Percentiles rank a stretch among this genome's conserved stretches.
Conservation (phyloP, 176 grass and related monocot species). For the Calamus simplicifolius region DNA sequence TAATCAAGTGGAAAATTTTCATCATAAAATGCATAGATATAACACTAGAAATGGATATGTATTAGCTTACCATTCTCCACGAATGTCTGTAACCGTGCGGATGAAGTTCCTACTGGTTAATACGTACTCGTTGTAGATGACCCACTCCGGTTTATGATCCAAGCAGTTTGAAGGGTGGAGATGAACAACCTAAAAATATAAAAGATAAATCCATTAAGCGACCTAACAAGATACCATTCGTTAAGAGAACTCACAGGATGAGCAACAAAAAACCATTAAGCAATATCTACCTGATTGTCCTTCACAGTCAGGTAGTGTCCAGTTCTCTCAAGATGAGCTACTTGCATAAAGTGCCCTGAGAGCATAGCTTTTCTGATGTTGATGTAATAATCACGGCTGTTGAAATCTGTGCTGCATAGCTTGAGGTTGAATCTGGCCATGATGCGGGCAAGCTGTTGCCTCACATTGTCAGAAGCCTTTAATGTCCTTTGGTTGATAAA, state of each 20-base stretch:
- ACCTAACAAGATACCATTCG: too few species aligned
- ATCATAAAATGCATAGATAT: too few species aligned
- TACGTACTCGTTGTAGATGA: conserved; percentile 32
- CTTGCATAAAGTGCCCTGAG: conserved; percentile 96
- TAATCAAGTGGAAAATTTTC: too few species aligned
- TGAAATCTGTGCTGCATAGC: conserved; percentile 84
- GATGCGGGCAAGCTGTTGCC: conserved; percentile 86
- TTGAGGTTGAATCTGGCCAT: conserved; percentile 97
- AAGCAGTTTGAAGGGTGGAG: conserved; percentile 90
- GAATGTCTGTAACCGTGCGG: conserved; percentile 44
- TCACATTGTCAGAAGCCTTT: conserved; percentile 92
- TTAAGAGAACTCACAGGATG: too few species aligned
- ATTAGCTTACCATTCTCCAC: conserved; percentile 69
- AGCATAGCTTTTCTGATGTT: conserved; percentile 89
- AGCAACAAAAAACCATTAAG: too few species aligned
- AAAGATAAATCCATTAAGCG: not conserved
- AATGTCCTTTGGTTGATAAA: conserved; percentile 74
- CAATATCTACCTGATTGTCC: conserved; percentile 74
- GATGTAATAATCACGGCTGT: conserved; percentile 75
- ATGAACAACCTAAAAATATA: conserved; percentile 58
- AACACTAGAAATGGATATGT: not conserved
- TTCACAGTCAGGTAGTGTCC: conserved; percentile 92
- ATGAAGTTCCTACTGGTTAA: conserved; percentile 14
- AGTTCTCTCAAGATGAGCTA: conserved; percentile 82
- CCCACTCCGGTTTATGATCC: conserved; percentile 96